Evolutionary conservation across 208 protist species (phyloP).

Genomic region (Leishmania tropica): DNA sequence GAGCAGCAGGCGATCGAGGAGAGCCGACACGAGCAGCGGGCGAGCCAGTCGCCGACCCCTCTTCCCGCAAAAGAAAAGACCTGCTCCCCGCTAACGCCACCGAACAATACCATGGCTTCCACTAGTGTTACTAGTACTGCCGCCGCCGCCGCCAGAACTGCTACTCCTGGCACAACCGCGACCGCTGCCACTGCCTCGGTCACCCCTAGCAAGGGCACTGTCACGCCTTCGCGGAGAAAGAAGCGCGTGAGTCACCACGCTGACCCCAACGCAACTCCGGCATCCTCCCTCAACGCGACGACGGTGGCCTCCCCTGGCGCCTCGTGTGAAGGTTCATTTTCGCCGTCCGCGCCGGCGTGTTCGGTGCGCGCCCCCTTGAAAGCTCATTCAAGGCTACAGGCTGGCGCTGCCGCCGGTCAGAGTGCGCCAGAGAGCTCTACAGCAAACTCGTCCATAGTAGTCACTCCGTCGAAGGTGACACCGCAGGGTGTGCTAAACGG

Average conservation of each 20-base stretch:
- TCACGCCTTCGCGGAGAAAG: constrained; percentile 19
- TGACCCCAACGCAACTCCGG: constrained; percentile 20
- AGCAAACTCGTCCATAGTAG: not conserved
- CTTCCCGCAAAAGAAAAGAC: constrained; percentile 8
- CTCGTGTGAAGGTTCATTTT: not conserved
- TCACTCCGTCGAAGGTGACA: not conserved
- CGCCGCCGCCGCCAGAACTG: not conserved
- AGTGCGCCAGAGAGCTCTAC: constrained; percentile 2
- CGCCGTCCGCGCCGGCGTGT: not conserved
- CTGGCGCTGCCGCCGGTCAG: not conserved
- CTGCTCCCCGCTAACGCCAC: constrained; percentile 1
- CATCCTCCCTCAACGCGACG: not conserved
- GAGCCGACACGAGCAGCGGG: constrained; percentile 48
- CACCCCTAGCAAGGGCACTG: constrained; percentile 1
- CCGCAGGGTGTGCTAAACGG: not conserved
- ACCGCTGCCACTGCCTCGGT: not conserved
- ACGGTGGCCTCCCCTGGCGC: not conserved
- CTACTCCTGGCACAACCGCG: not conserved
- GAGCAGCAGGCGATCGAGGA: constrained; percentile 58
- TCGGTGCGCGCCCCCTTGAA: constrained; percentile 19
- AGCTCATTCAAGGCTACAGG: not conserved
- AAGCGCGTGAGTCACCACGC: constrained; percentile 21
- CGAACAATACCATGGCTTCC: not conserved
- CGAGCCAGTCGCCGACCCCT: constrained; percentile 54
- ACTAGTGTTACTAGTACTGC: constrained; percentile 3